Evolutionary conservation across 2,329 filamentous ascomycete genomes (phyloP).

Genomic region (Aspergillus uvarum): DNA sequence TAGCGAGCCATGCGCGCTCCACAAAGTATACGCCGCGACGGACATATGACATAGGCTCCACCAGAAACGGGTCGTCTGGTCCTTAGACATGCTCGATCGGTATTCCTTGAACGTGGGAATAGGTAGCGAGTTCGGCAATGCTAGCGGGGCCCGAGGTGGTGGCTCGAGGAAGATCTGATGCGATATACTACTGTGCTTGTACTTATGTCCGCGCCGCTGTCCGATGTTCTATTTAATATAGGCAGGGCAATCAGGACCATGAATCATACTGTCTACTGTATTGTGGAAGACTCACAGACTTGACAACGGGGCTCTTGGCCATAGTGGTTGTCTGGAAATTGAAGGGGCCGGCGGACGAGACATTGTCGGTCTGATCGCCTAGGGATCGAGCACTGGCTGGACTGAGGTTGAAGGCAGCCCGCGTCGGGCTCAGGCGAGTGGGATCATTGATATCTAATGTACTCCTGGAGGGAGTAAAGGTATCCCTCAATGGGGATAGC

Average conservation of each 20-base stretch:
- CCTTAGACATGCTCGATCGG: constrained; percentile 81
- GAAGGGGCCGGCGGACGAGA: constrained; percentile 64
- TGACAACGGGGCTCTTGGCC: constrained; percentile 68
- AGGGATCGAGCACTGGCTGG: constrained; percentile 30
- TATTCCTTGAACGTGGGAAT: constrained; percentile 88
- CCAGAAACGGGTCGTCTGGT: constrained; percentile 77
- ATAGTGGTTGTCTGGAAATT: constrained; percentile 88
- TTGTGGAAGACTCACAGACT: constrained; percentile 60
- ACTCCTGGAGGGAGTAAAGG: constrained; percentile 32
- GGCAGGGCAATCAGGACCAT: constrained; percentile 16
- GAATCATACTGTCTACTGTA: background rate
- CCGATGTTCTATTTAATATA: constrained; percentile 68
- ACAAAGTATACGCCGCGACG: constrained; percentile 80
- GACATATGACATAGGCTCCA: constrained; percentile 90
- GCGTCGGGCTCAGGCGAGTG: constrained; percentile 35
- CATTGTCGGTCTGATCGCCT: constrained; percentile 34
- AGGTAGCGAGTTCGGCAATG: constrained; percentile 86
- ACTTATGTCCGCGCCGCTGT: constrained; percentile 90
- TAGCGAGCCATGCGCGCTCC: constrained; percentile 79
- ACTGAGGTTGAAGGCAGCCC: constrained; percentile 36
- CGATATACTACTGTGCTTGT: constrained; percentile 94
- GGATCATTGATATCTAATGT: constrained; percentile 20
- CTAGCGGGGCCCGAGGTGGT: constrained; percentile 76
- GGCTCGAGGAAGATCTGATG: constrained; percentile 97
- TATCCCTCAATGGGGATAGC: constrained; percentile 49